Conservation (phyloP, 2,329 filamentous ascomycete species). For the Colletotrichum cereale region DNA sequence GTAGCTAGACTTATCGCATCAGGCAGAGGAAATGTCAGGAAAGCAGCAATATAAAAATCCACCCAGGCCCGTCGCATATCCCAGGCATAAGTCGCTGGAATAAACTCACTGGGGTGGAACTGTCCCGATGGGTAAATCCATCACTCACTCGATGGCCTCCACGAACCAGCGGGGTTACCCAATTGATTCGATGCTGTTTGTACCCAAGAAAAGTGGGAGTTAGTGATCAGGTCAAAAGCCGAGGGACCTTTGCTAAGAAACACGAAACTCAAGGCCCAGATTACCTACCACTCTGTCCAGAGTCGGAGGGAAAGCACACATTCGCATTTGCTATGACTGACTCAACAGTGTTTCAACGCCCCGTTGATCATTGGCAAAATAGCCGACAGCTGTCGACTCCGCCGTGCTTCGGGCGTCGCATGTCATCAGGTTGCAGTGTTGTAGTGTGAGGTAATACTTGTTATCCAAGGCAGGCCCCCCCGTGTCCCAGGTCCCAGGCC, state of each 20-base stretch:
- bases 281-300: too few relatives aligned
- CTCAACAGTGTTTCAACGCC: neutral
- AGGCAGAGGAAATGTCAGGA: neutral
- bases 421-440: neutral
- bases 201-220: neutral
- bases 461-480: too few relatives aligned
- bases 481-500: too few relatives aligned
- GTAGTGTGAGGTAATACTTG: too few relatives aligned
- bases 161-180: neutral
- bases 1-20: neutral
- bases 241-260: neutral
- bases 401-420: too few relatives aligned
- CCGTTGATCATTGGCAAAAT: neutral
- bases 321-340: neutral
- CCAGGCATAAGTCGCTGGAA: too few relatives aligned
- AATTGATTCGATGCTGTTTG: too few relatives aligned
- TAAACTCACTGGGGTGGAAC: too few relatives aligned
- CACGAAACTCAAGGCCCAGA: too few relatives aligned
- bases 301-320: neutral
- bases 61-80: too few relatives aligned
- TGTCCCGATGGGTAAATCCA: too few relatives aligned
- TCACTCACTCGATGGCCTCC: neutral
- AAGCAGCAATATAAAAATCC: too few relatives aligned
- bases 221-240: neutral
- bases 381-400: neutral